Evolutionary conservation across 1,139 yeast genomes (phyloP), one percentile per base, ranked within the genome.

Genomic region (Scheffersomyces insectosa): DNA sequence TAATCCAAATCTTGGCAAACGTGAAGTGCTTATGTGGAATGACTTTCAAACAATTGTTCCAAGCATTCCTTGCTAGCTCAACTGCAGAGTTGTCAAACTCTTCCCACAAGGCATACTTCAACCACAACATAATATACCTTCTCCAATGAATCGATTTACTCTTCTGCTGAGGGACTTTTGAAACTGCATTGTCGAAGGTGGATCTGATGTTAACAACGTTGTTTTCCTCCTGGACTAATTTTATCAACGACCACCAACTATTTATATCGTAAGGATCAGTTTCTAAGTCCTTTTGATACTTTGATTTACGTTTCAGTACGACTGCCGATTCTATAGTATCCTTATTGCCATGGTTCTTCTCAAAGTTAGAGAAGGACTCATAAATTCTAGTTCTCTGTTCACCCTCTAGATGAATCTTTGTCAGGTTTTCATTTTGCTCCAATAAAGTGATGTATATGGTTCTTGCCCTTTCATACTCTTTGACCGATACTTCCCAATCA

Each of bases 221-320:
- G 3, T 35, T 35, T 31, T 15, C 45, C 43, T 27, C 36, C 38
- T 47, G 38, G 2, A 45, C 36, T 30, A 51, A 23, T 15, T 76
- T 72, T 2, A 88, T 52, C 52, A 83, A 83, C 0, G 80, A 62
- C 89, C 96, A 89, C 97, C 97, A 90, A 0, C 82, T 67, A 56
- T 86, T 95, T 60, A 81, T 84, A 62, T 88, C 88, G 1, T 50
- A 39, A 0, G 88, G 83, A 44, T 79, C 72, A 5, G 57, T 54
- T 11, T 56, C 52, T 16, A 89, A 56, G 12, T 66, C 68, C 2
- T 68, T 62, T 50, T 83, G 83, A 55, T 86, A 87, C 42, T 70
- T 71, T 8, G 70, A 62, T 46, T 75, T 74, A 42, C 96, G 66
- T 52, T 85, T 85, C 3, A 66, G 52, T 25, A 75, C 47, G 2